Evolutionary conservation across 2,329 filamentous ascomycete genomes (phyloP).

Genomic region (Claviceps quebecensis): DNA sequence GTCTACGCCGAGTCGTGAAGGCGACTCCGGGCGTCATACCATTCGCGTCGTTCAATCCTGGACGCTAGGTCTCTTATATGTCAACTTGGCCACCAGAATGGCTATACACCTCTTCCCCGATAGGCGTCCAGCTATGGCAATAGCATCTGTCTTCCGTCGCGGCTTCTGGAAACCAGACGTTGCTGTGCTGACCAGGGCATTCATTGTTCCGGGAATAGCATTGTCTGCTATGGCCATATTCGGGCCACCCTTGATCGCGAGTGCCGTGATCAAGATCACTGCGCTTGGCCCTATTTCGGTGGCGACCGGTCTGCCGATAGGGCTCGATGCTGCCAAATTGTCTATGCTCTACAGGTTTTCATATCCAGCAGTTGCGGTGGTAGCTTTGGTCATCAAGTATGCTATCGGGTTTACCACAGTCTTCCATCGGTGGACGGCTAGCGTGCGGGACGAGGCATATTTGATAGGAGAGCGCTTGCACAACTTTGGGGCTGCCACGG

Average conservation of each 20-base stretch:
- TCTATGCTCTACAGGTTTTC: constrained; percentile 40
- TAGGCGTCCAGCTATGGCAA: constrained; percentile 58
- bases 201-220: constrained; percentile 62
- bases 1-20: constrained; percentile 5
- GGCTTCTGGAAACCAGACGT: constrained; percentile 73
- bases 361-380: constrained; percentile 52
- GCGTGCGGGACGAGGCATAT: constrained; percentile 89
- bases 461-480: constrained; percentile 88
- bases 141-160: constrained; percentile 57
- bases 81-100: constrained; percentile 63
- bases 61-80: constrained; percentile 83
- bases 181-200: constrained; percentile 65
- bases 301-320: constrained; percentile 14
- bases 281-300: constrained; percentile 11
- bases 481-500: constrained; percentile 57
- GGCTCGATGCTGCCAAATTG: constrained; percentile 14
- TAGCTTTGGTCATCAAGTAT: constrained; percentile 29
- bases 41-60: constrained; percentile 85
- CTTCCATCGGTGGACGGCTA: constrained; percentile 61
- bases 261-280: constrained; percentile 14
- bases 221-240: constrained; percentile 49
- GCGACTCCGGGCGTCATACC: constrained; percentile 38
- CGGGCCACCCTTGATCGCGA: constrained; percentile 47
- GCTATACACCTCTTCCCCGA: constrained; percentile 53
- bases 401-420: constrained; percentile 41